These are phyloP conservation scores for Sabuloglossum arenarium DNA, from an alignment of 495 filamentous ascomycete species.

Conservation along the genomic window DNA sequence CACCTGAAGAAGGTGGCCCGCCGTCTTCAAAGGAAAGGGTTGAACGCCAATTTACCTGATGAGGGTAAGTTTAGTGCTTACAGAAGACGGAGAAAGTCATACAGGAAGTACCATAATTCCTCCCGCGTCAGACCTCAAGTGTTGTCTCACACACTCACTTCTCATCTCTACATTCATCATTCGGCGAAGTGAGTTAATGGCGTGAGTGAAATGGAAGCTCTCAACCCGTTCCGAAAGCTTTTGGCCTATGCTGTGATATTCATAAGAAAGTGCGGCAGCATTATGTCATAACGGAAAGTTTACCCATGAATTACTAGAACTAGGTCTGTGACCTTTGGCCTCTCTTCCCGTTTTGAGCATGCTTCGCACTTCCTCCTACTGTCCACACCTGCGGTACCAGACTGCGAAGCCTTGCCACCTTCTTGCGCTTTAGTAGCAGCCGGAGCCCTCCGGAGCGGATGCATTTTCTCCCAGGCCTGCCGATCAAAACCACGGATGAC, in stretches of 20 bases:
- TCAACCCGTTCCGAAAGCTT: constrained; percentile 92
- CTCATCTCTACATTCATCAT: constrained; percentile 68
- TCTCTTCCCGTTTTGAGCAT: constrained; percentile 35
- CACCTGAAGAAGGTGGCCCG: constrained; percentile 22
- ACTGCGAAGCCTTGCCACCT: constrained; percentile 19
- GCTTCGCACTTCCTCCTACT: constrained; percentile 20
- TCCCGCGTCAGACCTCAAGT: constrained; percentile 48
- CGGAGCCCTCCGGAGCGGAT: constrained; percentile 34
- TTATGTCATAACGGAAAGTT: neutral
- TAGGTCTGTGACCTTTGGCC: constrained; percentile 63
- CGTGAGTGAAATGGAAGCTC: constrained; percentile 91
- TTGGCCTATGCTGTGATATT: constrained; percentile 47
- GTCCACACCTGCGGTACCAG: constrained; percentile 11
- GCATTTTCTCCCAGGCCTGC: constrained; percentile 50
- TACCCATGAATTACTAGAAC: constrained; percentile 72
- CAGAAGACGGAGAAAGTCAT: constrained; percentile 1
- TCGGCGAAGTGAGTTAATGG: constrained; percentile 78
- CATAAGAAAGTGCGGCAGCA: neutral
- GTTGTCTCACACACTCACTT: constrained; percentile 45
- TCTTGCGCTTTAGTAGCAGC: constrained; percentile 27
- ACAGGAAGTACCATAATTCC: constrained; percentile 57
- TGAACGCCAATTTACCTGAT: constrained; percentile 59
- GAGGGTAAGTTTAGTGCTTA: constrained; percentile 7
- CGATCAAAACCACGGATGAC: constrained; percentile 77
- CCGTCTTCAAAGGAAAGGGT: constrained; percentile 68